Base-by-base conservation (phyloP, 2,329 filamentous ascomycete genomes). In the Pseudogymnoascus sp. region DNA sequence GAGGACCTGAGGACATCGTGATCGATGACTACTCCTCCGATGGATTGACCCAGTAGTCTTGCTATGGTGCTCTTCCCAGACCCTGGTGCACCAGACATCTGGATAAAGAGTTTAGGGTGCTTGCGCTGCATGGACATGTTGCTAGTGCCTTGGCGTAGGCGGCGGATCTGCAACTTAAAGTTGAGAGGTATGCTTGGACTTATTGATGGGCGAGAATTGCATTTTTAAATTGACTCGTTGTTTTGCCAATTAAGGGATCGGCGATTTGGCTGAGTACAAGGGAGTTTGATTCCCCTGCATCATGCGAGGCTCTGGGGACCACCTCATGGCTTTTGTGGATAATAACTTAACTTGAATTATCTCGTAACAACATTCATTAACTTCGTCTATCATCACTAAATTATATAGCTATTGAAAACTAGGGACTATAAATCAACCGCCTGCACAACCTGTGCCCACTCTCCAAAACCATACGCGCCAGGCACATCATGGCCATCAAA, bases 391-490 rank as follows among this genome's bases (percentile, higher is more conserved):
- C 9, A 27, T 8, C 35, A 38, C 13, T 13, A 38, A 12, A 38
- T n/a, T 4, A 38, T 5, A 15, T 15, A n/a, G 9, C 41, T 42
- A 29, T 4, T 6, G 10, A 17, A 15, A 51, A 6, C 48, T 21
- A 33, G 2, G 17, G n/a, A 65, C 38, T 68, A 68, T 15, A 68
- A 72, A 61, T 75, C 74, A 33, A 75, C 66, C 3, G 77, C 78
- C 64, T 78, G 77, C 4, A 79, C 77, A 31, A 80, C 75, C 63
- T 78, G 76, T 1, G 76, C 77, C 79, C 78, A 80, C 3, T 76
- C 75, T 3, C 71, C 74, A 63, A 70, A 70, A 0, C 71, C 70
- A 69, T 78, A 80, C 5, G 74, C 71, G 2, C 78, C 79, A 12
- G 79, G 79, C 4, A 80, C 76, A 27, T 66, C 68, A 5, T 74